Evolutionary conservation across 352 stramenopile species (phyloP).

Genomic region (Pythium aphanidermatum): DNA sequence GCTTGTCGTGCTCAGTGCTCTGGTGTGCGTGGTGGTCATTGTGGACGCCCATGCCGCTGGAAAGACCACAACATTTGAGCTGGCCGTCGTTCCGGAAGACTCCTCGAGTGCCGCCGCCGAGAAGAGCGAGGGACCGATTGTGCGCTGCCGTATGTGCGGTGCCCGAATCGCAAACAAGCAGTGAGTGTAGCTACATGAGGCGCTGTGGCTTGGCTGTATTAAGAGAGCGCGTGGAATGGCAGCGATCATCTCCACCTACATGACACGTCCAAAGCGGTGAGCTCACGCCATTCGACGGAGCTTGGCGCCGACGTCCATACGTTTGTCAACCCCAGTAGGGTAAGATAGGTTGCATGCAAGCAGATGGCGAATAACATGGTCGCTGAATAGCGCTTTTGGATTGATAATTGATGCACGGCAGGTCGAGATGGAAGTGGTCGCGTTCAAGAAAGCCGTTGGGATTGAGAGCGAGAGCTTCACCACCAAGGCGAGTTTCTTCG

Average conservation of each 20-base stretch:
- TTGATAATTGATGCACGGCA: too few relatives aligned
- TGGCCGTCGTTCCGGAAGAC: conserved; percentile 18
- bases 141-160: conserved; percentile 78
- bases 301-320: conserved; percentile 66
- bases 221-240: not conserved
- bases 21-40: not conserved
- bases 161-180: conserved; percentile 57
- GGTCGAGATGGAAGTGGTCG: conserved; percentile 73
- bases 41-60: not conserved
- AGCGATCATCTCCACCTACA: conserved; percentile 71
- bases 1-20: too few relatives aligned
- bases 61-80: not conserved
- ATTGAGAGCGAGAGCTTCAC: conserved; percentile 58
- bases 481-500: conserved; percentile 73
- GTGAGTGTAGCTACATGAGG: conserved; percentile 26
- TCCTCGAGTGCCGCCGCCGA: conserved; percentile 13
- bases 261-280: conserved; percentile 70
- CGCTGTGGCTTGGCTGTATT: too few relatives aligned
- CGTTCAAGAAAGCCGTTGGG: conserved; percentile 54
- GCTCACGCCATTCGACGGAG: conserved; percentile 25
- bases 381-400: too few relatives aligned
- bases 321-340: conserved; percentile 68
- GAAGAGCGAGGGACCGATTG: conserved; percentile 24
- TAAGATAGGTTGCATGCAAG: conserved; percentile 18
- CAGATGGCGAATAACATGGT: too few relatives aligned